Evolutionary conservation across 805 yeast species (phyloP).

Genomic region (Clavispora phyllophila): DNA sequence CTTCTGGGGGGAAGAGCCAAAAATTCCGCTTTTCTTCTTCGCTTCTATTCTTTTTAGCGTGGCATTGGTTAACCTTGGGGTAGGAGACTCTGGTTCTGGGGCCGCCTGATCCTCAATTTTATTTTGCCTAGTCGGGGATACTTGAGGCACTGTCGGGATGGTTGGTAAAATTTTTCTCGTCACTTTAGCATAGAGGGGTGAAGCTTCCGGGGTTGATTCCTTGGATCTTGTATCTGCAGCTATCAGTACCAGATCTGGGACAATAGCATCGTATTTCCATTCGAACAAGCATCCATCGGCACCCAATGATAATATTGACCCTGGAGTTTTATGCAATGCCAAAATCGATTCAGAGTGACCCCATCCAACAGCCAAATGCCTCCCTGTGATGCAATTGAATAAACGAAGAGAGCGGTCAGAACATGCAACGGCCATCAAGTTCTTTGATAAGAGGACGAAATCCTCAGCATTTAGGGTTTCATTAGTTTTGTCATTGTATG

Average conservation of each 20-base stretch:
- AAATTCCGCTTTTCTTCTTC: constrained; percentile 7
- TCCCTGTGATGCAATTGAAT: constrained; percentile 43
- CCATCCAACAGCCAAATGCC: constrained; percentile 48
- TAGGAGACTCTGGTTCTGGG: constrained; percentile 10
- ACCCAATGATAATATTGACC: constrained; percentile 39
- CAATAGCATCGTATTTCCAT: constrained; percentile 32
- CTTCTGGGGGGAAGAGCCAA: constrained; percentile 6
- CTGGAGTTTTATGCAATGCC: constrained; percentile 28
- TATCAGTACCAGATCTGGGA: not conserved
- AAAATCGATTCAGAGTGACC: constrained; percentile 47
- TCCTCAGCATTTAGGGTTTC: constrained; percentile 45
- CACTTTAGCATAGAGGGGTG: constrained; percentile 24
- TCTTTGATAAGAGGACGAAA: constrained; percentile 25
- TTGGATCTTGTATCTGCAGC: not conserved
- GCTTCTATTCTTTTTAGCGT: constrained; percentile 33
- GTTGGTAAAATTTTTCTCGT: constrained; percentile 28
- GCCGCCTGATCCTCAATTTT: constrained; percentile 2
- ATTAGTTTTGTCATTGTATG: constrained; percentile 30
- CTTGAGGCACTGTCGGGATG: constrained; percentile 1
- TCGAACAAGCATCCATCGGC: constrained; percentile 51
- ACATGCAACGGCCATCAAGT: constrained; percentile 38
- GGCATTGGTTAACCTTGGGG: constrained; percentile 26
- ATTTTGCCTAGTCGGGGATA: constrained; percentile 7
- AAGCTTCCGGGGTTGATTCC: constrained; percentile 1
- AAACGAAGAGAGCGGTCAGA: constrained; percentile 55